Percentiles rank a stretch among this genome's conserved stretches.
Evolutionary conservation across 805 yeast species (phyloP).

Genomic region (Candida pseudofarinosa): DNA sequence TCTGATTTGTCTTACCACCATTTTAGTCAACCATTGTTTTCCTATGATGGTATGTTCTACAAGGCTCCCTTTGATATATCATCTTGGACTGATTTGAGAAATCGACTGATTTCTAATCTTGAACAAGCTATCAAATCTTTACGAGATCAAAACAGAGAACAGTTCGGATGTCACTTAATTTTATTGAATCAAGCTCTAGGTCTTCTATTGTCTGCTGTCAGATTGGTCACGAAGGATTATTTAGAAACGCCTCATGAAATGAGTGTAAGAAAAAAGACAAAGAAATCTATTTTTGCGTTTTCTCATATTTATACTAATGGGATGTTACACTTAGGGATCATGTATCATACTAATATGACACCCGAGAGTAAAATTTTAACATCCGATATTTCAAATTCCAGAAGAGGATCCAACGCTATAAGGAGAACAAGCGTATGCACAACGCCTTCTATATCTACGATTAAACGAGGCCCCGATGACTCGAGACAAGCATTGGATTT

Average conservation of each 20-base stretch:
- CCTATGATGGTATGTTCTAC: slow-evolving; percentile 46
- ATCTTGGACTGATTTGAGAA: slow-evolving; percentile 55
- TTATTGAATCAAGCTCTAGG: slow-evolving; percentile 51
- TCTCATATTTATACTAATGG: slow-evolving; percentile 67
- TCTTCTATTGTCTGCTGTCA: slow-evolving; percentile 49
- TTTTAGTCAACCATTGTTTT: slow-evolving; percentile 38
- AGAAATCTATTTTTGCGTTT: slow-evolving; percentile 49
- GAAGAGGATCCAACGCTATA: slow-evolving; percentile 4
- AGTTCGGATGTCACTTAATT: slow-evolving; percentile 52
- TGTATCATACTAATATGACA: slow-evolving; percentile 26
- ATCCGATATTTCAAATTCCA: slow-evolving; percentile 23
- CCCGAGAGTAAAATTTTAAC: slow-evolving; percentile 26
- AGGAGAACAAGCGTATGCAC: slow-evolving; percentile 1
- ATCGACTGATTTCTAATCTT: slow-evolving; percentile 44
- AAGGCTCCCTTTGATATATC: slow-evolving; percentile 55
- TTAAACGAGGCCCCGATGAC: slow-evolving; percentile 7
- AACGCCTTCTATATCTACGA: slow-evolving; percentile 15
- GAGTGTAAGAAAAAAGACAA: slow-evolving; percentile 46
- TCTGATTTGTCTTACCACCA: slow-evolving; percentile 34
- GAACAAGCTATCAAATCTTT: slow-evolving; percentile 50
- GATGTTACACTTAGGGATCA: slow-evolving; percentile 49
- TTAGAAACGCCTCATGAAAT: slow-evolving; percentile 42
- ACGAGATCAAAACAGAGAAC: slow-evolving; percentile 44
- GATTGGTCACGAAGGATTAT: slow-evolving; percentile 52
- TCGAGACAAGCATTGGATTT: neutral